Percentiles rank a stretch among this genome's conserved stretches.
Conservation (phyloP, 148 eudicot genomes). For the Arbutus unedo region DNA sequence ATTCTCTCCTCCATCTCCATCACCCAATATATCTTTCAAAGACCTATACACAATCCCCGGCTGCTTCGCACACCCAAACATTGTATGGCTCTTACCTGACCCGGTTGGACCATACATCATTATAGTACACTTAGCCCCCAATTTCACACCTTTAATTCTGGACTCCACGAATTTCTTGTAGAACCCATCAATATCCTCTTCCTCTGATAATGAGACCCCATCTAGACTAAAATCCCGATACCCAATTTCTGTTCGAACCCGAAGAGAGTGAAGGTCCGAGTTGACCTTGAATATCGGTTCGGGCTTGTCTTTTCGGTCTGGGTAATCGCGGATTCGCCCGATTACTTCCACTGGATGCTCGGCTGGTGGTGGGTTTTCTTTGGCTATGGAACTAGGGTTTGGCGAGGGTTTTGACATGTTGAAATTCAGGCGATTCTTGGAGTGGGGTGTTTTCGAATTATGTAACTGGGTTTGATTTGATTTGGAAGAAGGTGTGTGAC, state of each 20-base stretch:
- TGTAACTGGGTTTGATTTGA: slow-evolving; percentile 40
- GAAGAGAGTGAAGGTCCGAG: slow-evolving; percentile 45
- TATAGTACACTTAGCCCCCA: slow-evolving; percentile 88
- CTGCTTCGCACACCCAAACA: slow-evolving; percentile 82
- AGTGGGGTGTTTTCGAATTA: slow-evolving; percentile 58
- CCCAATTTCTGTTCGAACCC: slow-evolving; percentile 76
- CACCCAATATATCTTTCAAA: slow-evolving; percentile 68
- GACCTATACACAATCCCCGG: slow-evolving; percentile 84
- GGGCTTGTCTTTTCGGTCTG: slow-evolving; percentile 46
- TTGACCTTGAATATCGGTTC: slow-evolving; percentile 37
- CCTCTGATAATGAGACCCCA: slow-evolving; percentile 79
- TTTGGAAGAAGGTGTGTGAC: slow-evolving; percentile 56
- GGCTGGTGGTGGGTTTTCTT: slow-evolving; percentile 31
- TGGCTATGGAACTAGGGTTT: slow-evolving; percentile 43
- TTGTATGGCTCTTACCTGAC: slow-evolving; percentile 90
- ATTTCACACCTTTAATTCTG: slow-evolving; percentile 74
- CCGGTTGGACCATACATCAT: slow-evolving; percentile 99
- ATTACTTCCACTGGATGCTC: slow-evolving; percentile 96
- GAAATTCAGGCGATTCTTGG: slow-evolving; percentile 63
- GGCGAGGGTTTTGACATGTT: slow-evolving; percentile 47
- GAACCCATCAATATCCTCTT: slow-evolving; percentile 78
- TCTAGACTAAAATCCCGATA: slow-evolving; percentile 82
- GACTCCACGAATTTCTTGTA: slow-evolving; percentile 66
- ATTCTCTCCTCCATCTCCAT: slow-evolving; percentile 23
- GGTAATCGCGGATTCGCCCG: slow-evolving; percentile 72